Evolutionary conservation across 2,329 filamentous ascomycete species (phyloP).

Genomic region (Beauveria varroae): DNA sequence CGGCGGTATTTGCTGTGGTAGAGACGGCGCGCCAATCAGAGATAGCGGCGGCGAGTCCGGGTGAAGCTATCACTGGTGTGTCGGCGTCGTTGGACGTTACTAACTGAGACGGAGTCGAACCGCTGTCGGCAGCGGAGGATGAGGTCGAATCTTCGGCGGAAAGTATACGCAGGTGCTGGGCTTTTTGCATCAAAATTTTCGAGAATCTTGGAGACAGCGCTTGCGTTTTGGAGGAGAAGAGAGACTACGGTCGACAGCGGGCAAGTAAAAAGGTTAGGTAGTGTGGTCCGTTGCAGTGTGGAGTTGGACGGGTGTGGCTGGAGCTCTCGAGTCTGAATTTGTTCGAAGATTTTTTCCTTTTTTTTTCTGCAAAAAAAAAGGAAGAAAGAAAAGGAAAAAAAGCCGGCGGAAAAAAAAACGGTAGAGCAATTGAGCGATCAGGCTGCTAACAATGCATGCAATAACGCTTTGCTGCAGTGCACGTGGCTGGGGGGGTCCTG

Average conservation of each 20-base stretch:
- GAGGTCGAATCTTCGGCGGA: not conserved
- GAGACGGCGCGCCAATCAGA: not conserved
- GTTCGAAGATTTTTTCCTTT: not conserved
- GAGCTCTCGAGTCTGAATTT: not conserved
- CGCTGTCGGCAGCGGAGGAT: not conserved
- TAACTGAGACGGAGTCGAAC: not conserved
- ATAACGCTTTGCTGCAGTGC: not conserved
- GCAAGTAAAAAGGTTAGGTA: not conserved
- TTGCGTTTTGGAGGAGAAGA: not conserved
- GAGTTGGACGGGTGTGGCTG: not conserved
- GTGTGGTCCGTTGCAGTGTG: not conserved
- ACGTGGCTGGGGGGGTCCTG: slow-evolving; percentile 1
- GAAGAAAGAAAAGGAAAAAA: not conserved
- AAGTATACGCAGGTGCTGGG: not conserved
- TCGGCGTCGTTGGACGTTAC: not conserved
- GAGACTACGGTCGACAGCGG: not conserved
- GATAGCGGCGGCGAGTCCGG: not conserved
- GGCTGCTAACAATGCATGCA: not conserved
- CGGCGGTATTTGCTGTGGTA: not conserved
- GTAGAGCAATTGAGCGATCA: not conserved
- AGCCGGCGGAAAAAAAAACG: not conserved
- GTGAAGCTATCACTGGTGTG: slow-evolving; percentile 1
- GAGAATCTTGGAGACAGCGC: not conserved
- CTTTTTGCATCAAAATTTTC: not conserved
- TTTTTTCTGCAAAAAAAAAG: not conserved